phyloP scores from a whole-genome alignment of 179 eudicot genomes.

The Silene noctiflora region DNA sequence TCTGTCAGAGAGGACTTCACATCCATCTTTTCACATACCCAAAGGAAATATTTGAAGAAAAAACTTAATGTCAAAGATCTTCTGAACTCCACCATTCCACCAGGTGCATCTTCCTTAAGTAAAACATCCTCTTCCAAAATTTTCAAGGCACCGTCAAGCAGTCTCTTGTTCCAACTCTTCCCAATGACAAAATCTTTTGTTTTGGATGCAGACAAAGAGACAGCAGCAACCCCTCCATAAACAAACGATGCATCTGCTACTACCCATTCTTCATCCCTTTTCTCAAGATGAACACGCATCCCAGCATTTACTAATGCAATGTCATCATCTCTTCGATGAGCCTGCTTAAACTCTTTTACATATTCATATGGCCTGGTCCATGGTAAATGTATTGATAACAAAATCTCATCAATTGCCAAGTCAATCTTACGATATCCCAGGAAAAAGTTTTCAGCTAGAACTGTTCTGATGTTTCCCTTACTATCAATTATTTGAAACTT shows the following conservation, averaged over 20 bases:
- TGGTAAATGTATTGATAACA: conserved; percentile 76
- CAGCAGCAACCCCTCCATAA: conserved; percentile 96
- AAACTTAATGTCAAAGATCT: conserved; percentile 79
- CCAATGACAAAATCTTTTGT: conserved; percentile 67
- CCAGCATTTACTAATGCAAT: conserved; percentile 97
- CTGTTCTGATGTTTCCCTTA: conserved; percentile 60
- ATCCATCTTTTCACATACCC: conserved; percentile 76
- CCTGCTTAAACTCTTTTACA: conserved; percentile 96
- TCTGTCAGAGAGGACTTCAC: conserved; percentile 42
- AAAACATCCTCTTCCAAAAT: conserved; percentile 62
- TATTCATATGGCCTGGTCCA: conserved; percentile 76
- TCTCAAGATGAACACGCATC: conserved; percentile 79
- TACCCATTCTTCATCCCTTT: conserved; percentile 59
- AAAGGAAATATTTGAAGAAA: conserved; percentile 83
- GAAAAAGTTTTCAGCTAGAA: conserved; percentile 76
- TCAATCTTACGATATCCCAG: conserved; percentile 88
- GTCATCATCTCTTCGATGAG: conserved; percentile 97
- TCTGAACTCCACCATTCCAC: conserved; percentile 98
- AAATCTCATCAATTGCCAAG: conserved; percentile 69
- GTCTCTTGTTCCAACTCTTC: conserved; percentile 70
- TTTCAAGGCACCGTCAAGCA: conserved; percentile 55
- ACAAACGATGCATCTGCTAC: conserved; percentile 89
- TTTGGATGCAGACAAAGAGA: conserved; percentile 58
- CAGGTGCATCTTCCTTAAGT: conserved; percentile 88
- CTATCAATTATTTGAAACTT: conserved; percentile 68